Base-by-base conservation (phyloP, 805 yeast genomes). In the Starmerella riodocensis region DNA sequence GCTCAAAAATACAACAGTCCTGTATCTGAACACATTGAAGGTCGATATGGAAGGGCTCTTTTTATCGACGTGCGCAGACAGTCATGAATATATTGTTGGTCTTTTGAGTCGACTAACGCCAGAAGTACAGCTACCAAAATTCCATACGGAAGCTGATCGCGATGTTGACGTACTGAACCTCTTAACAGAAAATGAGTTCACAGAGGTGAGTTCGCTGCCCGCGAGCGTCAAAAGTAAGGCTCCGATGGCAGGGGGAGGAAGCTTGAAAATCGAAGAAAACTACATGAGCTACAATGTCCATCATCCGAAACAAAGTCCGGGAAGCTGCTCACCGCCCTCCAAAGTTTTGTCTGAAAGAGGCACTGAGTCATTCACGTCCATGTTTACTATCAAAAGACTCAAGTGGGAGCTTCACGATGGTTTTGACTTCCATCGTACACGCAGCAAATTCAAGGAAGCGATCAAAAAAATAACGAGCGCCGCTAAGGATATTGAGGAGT, bases 391-490 rank as follows among this genome's bases (percentile, higher is more conserved):
- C 20, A 49, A 18, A 21, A 42, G 13, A 34, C 56, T 3, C 41
- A 45, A 51, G 8, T 63, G 64, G 63, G 54, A 60, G 40, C 59
- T 88, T 16, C 76, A 71, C 55, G 98, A 91, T 61, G 99, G 99
- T 0, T 91, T 77, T 54, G 97, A 91, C 51, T 85, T 96, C 93
- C 70, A 70, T 40, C 71, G 73, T 31, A 84, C 97, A 0, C 67
- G 93, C 41, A 65, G 64, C 19, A 65, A 76, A 0, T 76, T 91
- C 22, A 62, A 65, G 9, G 70, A 67, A n/a, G 79, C 82, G 0
- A 76, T 86, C 0, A 70, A 69, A 39, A 60, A 70, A 9, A 70
- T 83, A 6, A 84, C 78, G 48, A 57, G 58, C 3, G 47, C 40
- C 5, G 45, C 36, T 3, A 13, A 24, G 13, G 37, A 40, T 16